Percentiles rank a stretch among this genome's conserved stretches.
These are phyloP conservation scores for Penicillium alfredii DNA, from an alignment of 495 filamentous ascomycete species.

Conservation along the genomic window DNA sequence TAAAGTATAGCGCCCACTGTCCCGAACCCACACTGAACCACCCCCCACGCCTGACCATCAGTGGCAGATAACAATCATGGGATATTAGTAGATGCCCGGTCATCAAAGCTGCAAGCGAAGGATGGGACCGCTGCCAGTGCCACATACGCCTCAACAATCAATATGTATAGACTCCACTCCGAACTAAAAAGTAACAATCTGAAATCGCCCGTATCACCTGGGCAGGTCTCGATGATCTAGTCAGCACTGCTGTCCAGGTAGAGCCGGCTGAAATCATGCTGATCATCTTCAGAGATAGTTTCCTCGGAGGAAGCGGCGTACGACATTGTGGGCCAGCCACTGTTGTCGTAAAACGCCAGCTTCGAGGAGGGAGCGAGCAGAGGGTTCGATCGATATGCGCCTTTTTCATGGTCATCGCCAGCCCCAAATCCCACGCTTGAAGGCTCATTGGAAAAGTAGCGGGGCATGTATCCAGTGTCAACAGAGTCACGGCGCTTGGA, in stretches of 20 bases:
- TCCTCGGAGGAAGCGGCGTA: conserved; percentile 24
- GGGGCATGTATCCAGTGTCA: conserved; percentile 24
- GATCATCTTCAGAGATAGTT: conserved; percentile 30
- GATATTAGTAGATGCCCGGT: no score
- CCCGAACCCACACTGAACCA: no score
- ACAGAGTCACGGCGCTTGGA: conserved; percentile 22
- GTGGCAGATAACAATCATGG: no score
- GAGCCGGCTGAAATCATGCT: conserved; percentile 26
- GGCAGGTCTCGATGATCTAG: no score
- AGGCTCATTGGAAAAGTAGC: conserved; percentile 29
- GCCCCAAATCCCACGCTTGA: conserved; percentile 27
- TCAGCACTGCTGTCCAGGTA: conserved; percentile 28
- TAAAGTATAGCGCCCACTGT: no score
- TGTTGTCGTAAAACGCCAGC: conserved; percentile 11
- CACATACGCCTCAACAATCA: no score
- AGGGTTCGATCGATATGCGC: conserved; percentile 36
- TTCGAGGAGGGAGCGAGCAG: conserved; percentile 27
- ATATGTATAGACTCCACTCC: no score
- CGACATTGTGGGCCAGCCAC: conserved; percentile 6
- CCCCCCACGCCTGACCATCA: no score
- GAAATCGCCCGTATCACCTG: no score
- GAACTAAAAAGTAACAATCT: no score
- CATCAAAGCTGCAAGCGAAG: no score
- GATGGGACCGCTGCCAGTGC: no score
- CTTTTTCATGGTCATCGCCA: conserved; percentile 21